Evolutionary conservation across 2,329 filamentous ascomycete species (phyloP).

Genomic region (Aspergillus brunneoviolaceus): DNA sequence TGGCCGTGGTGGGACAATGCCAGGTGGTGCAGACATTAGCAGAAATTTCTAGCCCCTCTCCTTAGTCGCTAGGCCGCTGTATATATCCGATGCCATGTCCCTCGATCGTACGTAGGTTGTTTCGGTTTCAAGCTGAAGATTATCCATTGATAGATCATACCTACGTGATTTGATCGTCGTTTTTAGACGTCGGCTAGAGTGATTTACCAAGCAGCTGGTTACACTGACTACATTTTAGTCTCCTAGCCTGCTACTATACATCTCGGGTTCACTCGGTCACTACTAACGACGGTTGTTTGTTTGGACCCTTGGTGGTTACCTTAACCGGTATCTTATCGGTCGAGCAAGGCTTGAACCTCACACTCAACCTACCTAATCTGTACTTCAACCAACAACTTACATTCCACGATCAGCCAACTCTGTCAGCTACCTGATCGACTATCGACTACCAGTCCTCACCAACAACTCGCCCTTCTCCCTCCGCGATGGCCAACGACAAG

Average conservation of each 20-base stretch:
- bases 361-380: not conserved
- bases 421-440: not conserved
- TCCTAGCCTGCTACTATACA: not conserved
- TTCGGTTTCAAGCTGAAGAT: not conserved
- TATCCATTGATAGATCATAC: not conserved
- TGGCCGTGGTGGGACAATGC: not conserved
- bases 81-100: not conserved
- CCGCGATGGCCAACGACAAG: conserved; percentile 28
- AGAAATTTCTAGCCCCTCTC: not conserved
- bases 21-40: not conserved
- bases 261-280: not conserved
- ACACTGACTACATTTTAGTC: not conserved
- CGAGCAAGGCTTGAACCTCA: not conserved
- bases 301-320: not conserved
- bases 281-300: not conserved
- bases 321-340: not conserved
- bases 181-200: not conserved
- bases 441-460: not conserved
- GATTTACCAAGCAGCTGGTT: not conserved
- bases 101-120: not conserved
- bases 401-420: too few relatives aligned
- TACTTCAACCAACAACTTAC: not conserved
- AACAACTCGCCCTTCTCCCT: not conserved
- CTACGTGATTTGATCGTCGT: not conserved
- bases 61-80: not conserved